Evolutionary conservation across 352 stramenopile genomes (phyloP).

Genomic region (Phytopythium cucurbitacearum): DNA sequence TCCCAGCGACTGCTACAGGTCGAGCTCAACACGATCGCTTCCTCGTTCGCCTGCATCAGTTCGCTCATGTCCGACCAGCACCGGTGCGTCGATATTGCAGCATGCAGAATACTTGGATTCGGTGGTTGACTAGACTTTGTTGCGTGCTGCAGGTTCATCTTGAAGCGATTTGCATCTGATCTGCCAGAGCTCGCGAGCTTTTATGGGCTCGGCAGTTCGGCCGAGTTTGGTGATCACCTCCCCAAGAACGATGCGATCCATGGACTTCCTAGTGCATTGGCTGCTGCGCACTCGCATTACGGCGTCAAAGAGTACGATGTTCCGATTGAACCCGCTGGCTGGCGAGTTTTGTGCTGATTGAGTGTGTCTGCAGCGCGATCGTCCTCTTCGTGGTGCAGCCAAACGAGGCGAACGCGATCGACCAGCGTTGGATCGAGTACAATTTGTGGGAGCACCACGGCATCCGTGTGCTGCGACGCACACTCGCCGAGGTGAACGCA

Average conservation of each 20-base stretch:
- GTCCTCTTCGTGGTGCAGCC: conserved; percentile 91
- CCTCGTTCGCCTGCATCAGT: conserved; percentile 95
- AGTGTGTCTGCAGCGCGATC: conserved; percentile 33
- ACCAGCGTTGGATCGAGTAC: conserved; percentile 92
- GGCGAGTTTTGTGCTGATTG: conserved; percentile 3
- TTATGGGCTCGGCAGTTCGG: conserved; percentile 30
- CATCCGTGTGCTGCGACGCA: conserved; percentile 73
- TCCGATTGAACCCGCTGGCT: conserved; percentile 1
- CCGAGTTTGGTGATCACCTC: conserved; percentile 39
- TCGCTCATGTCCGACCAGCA: conserved; percentile 91
- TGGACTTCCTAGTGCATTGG: conserved; percentile 64
- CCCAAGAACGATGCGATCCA: conserved; percentile 64
- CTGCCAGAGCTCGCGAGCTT: conserved; percentile 46
- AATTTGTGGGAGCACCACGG: conserved; percentile 85
- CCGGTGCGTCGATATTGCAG: conserved; percentile 42
- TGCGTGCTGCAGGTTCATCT: conserved; percentile 31
- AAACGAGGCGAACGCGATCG: conserved; percentile 87
- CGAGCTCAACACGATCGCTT: conserved; percentile 98
- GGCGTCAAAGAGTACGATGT: conserved; percentile 55
- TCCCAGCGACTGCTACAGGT: conserved; percentile 88
- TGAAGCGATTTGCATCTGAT: conserved; percentile 41
- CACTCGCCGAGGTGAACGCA: conserved; percentile 59
- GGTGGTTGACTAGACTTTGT: background rate
- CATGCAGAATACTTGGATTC: conserved; percentile 3
- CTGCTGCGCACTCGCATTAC: conserved; percentile 65